These are phyloP conservation scores for Cylindrotheca fusiformis DNA, from an alignment of 108 stramenopile genomes.

Conservation along the genomic window DNA sequence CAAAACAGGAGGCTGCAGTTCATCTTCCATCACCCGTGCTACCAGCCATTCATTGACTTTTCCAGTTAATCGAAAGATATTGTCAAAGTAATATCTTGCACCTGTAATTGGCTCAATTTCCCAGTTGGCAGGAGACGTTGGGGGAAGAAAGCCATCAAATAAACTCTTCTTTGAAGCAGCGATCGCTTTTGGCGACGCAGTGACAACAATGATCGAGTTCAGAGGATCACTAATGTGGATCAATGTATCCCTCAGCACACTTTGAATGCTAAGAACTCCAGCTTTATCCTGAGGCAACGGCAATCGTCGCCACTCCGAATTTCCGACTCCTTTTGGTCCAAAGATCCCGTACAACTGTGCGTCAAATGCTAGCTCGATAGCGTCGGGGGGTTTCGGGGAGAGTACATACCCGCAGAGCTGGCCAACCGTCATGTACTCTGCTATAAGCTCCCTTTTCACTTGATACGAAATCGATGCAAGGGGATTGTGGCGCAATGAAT, in stretches of 20 bases:
- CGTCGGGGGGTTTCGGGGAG: slow-evolving; percentile 71
- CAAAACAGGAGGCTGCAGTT: slow-evolving; percentile 57
- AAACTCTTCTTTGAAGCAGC: slow-evolving; percentile 20
- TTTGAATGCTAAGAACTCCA: slow-evolving; percentile 32
- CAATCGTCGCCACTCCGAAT: slow-evolving; percentile 56
- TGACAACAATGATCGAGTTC: slow-evolving; percentile 52
- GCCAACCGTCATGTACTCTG: slow-evolving; percentile 58
- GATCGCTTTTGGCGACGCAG: slow-evolving; percentile 57
- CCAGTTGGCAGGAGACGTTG: slow-evolving; percentile 54
- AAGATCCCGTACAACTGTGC: slow-evolving; percentile 61
- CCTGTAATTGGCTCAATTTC: slow-evolving; percentile 50
- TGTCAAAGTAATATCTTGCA: slow-evolving; percentile 55
- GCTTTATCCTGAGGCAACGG: slow-evolving; percentile 44
- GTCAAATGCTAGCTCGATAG: slow-evolving; percentile 75
- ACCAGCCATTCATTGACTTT: slow-evolving; percentile 47
- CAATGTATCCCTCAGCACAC: slow-evolving; percentile 40
- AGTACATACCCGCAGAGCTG: slow-evolving; percentile 65
- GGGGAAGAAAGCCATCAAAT: slow-evolving; percentile 46
- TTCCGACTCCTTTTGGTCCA: slow-evolving; percentile 46
- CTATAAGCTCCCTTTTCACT: slow-evolving; percentile 46
- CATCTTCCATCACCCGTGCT: slow-evolving; percentile 41
- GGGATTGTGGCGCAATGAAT: slow-evolving; percentile 25
- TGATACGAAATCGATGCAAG: slow-evolving; percentile 6
- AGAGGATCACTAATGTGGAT: slow-evolving; percentile 48
- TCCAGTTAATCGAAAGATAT: slow-evolving; percentile 42